These are phyloP conservation scores for Aspergillus sp. DNA, from an alignment of 2,329 filamentous ascomycete genomes.

Conservation along the genomic window DNA sequence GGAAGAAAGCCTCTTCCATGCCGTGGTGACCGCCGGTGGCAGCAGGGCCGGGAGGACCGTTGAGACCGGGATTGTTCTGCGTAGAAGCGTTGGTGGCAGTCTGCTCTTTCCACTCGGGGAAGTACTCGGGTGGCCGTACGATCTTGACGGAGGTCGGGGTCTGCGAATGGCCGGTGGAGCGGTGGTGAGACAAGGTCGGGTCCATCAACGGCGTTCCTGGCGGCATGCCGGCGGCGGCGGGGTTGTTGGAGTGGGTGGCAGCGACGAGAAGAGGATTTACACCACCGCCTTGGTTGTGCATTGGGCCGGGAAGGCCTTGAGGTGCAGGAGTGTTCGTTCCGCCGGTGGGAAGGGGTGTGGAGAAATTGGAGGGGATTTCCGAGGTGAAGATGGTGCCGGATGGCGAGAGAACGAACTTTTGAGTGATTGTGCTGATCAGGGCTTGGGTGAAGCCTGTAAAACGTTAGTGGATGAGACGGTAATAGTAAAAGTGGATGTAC, in stretches of 20 bases:
- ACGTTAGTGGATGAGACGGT: background rate
- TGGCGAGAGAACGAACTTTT: slow-evolving; percentile 86
- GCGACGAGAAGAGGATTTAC: slow-evolving; percentile 92
- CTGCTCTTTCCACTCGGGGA: slow-evolving; percentile 85
- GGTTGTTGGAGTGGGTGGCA: slow-evolving; percentile 62
- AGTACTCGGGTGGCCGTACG: slow-evolving; percentile 76
- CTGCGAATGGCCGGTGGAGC: slow-evolving; percentile 65
- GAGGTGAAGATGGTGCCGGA: slow-evolving; percentile 96
- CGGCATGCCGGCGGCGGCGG: slow-evolving; percentile 32
- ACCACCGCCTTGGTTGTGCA: slow-evolving; percentile 58
- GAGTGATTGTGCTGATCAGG: slow-evolving; percentile 73
- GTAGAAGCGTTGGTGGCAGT: slow-evolving; percentile 38
- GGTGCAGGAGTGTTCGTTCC: slow-evolving; percentile 77
- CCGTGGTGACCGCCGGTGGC: slow-evolving; percentile 41
- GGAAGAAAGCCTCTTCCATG: slow-evolving; percentile 79
- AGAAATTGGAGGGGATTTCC: slow-evolving; percentile 90
- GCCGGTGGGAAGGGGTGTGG: slow-evolving; percentile 85
- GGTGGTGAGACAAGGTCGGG: slow-evolving; percentile 45
- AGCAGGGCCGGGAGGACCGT: slow-evolving; percentile 23
- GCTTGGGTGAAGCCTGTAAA: slow-evolving; percentile 78
- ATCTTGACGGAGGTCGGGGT: slow-evolving; percentile 84
- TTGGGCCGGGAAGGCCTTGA: slow-evolving; percentile 46
- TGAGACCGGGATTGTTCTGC: slow-evolving; percentile 43
- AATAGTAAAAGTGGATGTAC: slow-evolving; percentile 7
- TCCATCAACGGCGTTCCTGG: slow-evolving; percentile 39